Conservation (phyloP, 164 flowering plant species). For the Vitis rotundifolia region DNA sequence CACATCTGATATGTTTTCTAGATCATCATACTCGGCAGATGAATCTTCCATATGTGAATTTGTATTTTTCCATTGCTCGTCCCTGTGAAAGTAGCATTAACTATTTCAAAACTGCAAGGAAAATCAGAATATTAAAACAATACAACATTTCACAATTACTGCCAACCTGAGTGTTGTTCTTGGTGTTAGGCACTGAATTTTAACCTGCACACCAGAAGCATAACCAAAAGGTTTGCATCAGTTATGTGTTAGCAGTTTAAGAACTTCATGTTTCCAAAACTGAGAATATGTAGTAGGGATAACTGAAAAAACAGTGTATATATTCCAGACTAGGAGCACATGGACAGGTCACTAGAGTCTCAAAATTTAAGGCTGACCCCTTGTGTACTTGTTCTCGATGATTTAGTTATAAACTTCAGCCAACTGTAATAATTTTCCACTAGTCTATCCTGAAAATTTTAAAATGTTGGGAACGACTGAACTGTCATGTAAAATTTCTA, state of each 20-base stretch:
- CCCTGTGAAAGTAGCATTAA: conserved; percentile 13
- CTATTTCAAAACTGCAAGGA: conserved; percentile 1
- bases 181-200: conserved; percentile 59
- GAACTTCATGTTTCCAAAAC: too few relatives aligned
- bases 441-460: too few relatives aligned
- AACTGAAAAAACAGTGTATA: too few relatives aligned
- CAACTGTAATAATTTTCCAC: too few relatives aligned
- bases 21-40: conserved; percentile 20
- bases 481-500: too few relatives aligned
- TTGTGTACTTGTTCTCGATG: too few relatives aligned
- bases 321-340: too few relatives aligned
- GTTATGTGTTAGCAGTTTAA: background rate
- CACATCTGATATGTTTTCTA: conserved; percentile 30
- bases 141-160: background rate
- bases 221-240: background rate
- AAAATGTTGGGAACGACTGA: too few relatives aligned
- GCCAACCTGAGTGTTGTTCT: conserved; percentile 38
- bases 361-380: too few relatives aligned
- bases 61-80: conserved; percentile 14
- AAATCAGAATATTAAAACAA: background rate
- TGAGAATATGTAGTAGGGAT: too few relatives aligned
- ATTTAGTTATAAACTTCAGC: too few relatives aligned
- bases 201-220: conserved; percentile 40
- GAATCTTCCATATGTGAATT: conserved; percentile 23
- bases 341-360: too few relatives aligned